Conservation (phyloP, 257 asterid genomes). For the Ocimum tenuiflorum region DNA sequence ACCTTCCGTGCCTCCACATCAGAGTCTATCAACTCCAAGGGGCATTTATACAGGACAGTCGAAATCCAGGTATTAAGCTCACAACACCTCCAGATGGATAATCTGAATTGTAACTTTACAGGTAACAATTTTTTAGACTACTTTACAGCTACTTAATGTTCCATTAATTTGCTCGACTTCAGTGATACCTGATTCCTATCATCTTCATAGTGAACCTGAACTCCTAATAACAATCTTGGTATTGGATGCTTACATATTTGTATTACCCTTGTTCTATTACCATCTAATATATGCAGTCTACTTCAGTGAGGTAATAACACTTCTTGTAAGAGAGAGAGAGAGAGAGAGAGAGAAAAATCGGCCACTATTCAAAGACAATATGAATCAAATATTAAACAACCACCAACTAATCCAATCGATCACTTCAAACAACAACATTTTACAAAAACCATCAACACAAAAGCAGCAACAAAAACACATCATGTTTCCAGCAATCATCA, state of each 20-base stretch:
- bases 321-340: neutral
- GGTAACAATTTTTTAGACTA: no score
- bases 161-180: neutral
- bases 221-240: neutral
- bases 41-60: neutral
- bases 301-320: neutral
- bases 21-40: neutral
- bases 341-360: neutral
- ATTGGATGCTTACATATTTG: neutral
- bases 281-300: neutral
- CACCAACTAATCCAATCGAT: neutral
- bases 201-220: neutral
- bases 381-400: neutral
- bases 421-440: neutral
- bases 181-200: neutral
- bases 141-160: neutral
- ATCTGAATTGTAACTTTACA: neutral
- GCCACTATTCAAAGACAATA: neutral
- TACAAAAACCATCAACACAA: neutral
- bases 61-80: constrained; percentile 3
- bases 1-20: neutral
- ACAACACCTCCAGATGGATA: neutral
- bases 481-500: neutral
- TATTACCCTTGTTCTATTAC: neutral
- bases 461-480: neutral